Base-by-base conservation (phyloP, 306 rosid genomes). In the Sindora glabra region DNA sequence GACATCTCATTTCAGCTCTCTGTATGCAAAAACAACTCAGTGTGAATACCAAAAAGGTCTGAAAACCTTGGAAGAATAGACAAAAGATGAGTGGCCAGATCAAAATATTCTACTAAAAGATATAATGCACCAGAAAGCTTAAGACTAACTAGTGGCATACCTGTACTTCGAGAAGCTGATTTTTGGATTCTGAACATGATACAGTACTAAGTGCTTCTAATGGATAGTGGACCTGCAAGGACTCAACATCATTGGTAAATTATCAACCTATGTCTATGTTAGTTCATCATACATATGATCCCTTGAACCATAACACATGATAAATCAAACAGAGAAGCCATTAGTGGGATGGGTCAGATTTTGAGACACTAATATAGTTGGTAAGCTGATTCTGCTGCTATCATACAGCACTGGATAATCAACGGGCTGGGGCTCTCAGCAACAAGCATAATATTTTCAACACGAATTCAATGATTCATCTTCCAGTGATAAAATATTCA, bases 1-100 rank as follows among this genome's bases (percentile, higher is more conserved):
- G 86, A 65, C 95, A 89, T 69, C 96, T 73, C 90, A 84, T 63
- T 80, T 92, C 99, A 45, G 90, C 95, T 19, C 86, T 92, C 99
- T 92, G n/a, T n/a, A n/a, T n/a, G 94, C 59, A 45, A 51, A 70
- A 64, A 66, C 21, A 42, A 62, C 64, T 58, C 45, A 39, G n/a
- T n/a, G n/a, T 48, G 33, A 56, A 37, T 14, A 56, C 16, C 49
- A 19, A 33, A 23, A 16, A 21, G 39, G 46, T 37, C 47, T 29
- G 7, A n/a, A 48, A 34, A 38, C 23, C 27, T 48, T 36, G 17
- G n/a, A 64, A 29, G 4, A 19, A 34, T 10, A 48, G 26, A n/a
- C 24, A 25, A 48, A 18, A 56, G 34, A 27, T 56, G 62, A 44
- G 29, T 51, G 11, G n/a, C 10, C 14, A 39, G 39, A 60, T 42